Evolutionary conservation across 2,329 filamentous ascomycete genomes (phyloP), one percentile per base, ranked within the genome.

Genomic region (Chaetomiaceae sp.): DNA sequence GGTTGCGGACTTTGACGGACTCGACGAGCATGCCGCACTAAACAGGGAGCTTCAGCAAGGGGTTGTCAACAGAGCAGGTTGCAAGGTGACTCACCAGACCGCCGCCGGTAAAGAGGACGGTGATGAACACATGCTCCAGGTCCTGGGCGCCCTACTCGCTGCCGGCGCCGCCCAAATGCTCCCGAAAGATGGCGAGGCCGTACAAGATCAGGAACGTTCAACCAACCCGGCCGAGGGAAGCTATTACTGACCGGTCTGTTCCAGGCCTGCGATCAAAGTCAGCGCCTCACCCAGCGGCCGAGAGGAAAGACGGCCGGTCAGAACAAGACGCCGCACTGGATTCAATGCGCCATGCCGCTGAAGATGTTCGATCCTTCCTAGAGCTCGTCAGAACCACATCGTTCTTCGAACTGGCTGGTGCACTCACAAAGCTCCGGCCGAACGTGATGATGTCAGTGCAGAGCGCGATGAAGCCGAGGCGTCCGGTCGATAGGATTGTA

Each of bases 271-370:
- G 11, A 38, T 3, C 22, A 34, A n/a, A 42, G 56, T 64, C 55
- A 66, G 62, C 22, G 12, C 17, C 11, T 19, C 12, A 1, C 83
- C 87, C 90, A 96, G 52, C 92, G 85, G 25, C 90, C 91, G 3
- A 97, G 77, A 0, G 89, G 95, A 56, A 96, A 73, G 20, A 96
- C 72, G 8, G 92, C 92, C 59, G 95, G 89, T 85, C 89, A 94
- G 73, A 96, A 90, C 75, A 97, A 97, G 51, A 96, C 87, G 3
- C 89, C 89, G 43, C 92, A 92, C 69, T 97, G 97, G 69, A 96
- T 84, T 74, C 89, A 96, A 67, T 97, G 92, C 7, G 92, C 92
- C 37, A 96, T 76, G 2, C 92, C 90, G 61, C 85, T 91, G 75
- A 92, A 95, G 53, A 96, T 75, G 3, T 76, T 76, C 20, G 70